Percentiles rank a stretch among this genome's conserved stretches.
These are phyloP conservation scores for Brassica juncea DNA, from an alignment of 345 rosid species.

Conservation along the genomic window DNA sequence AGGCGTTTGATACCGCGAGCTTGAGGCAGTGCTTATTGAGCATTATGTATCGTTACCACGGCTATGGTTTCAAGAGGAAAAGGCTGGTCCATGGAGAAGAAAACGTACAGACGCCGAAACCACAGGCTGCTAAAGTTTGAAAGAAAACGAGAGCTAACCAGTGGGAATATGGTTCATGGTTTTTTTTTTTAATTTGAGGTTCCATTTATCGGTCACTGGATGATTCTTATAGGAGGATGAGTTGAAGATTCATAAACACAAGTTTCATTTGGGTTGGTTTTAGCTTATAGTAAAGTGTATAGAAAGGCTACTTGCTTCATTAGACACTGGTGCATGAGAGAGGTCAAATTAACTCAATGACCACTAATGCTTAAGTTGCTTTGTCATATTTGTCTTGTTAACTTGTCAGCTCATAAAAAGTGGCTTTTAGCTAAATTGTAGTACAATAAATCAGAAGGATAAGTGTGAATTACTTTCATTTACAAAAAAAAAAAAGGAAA, in stretches of 20 bases:
- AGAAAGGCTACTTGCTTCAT: slow-evolving; percentile 9
- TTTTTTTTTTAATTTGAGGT: neutral
- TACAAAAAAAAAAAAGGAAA: neutral
- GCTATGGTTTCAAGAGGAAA: slow-evolving; percentile 66
- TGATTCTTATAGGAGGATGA: slow-evolving; percentile 18
- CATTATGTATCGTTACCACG: slow-evolving; percentile 77
- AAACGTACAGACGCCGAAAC: slow-evolving; percentile 46
- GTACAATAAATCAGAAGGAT: neutral
- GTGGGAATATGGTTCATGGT: neutral
- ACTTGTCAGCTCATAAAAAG: neutral
- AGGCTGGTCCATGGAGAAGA: slow-evolving; percentile 61
- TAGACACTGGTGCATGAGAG: slow-evolving; percentile 3
- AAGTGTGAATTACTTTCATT: no score
- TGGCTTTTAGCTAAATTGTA: neutral
- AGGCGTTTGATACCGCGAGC: slow-evolving; percentile 50
- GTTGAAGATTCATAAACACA: neutral
- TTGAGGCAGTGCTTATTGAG: slow-evolving; percentile 68
- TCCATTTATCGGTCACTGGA: neutral
- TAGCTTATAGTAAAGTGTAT: neutral
- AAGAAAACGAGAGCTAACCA: neutral
- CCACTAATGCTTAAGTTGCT: slow-evolving; percentile 18
- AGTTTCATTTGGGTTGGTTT: neutral
- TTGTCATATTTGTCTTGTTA: neutral
- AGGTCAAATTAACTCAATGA: slow-evolving; percentile 16
- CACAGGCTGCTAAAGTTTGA: slow-evolving; percentile 39